Evolutionary conservation across 805 yeast species (phyloP), one percentile per base, ranked within the genome.

Genomic region (Nakazawaea ishiwadae): DNA sequence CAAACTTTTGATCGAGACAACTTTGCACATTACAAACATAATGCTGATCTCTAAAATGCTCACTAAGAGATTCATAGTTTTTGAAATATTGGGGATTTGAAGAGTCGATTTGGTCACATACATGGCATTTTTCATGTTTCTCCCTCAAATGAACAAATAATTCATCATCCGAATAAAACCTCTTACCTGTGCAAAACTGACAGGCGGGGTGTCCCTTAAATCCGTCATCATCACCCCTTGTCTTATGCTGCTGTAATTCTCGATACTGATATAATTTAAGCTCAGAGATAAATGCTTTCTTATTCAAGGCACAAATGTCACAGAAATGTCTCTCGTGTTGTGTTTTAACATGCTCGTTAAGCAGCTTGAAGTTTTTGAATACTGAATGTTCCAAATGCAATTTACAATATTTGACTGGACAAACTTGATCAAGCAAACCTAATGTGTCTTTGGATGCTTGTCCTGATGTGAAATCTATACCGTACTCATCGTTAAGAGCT

Each of bases 201-300:
- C 99, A 93, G 47, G 70, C 65, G 0, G 98, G 97, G 58, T 90
- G 98, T 0, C 98, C 98, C 9, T 61, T 68, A 59, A 90, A 90
- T 0, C 96, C 96, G 6, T 66, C 65, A 31, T 68, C 71, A 52
- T 90, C 96, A 37, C 96, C 97, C 29, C 65, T 69, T 3, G 69
- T 60, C 55, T 82, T 81, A 61, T 93, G 99, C 33, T 62, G 69
- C 45, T 76, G 78, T 33, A 91, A 67, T 50, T 78, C 81, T 41
- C 75, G 75, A 29, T 69, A 69, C 0, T 79, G 71, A 56, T 76
- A 86, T 12, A 84, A 58, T 33, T 70, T 68, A 39, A 86, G 67
- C 55, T 93, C 98, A 5, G 66, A 58, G 3, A 87, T 73, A 57
- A 93, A 91, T 2, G 84, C 84, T 51, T 79, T 81, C 53, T 87